Evolutionary conservation across 1,284 basidiomycete species (phyloP).

Genomic region (Afroboletus lepidellus): DNA sequence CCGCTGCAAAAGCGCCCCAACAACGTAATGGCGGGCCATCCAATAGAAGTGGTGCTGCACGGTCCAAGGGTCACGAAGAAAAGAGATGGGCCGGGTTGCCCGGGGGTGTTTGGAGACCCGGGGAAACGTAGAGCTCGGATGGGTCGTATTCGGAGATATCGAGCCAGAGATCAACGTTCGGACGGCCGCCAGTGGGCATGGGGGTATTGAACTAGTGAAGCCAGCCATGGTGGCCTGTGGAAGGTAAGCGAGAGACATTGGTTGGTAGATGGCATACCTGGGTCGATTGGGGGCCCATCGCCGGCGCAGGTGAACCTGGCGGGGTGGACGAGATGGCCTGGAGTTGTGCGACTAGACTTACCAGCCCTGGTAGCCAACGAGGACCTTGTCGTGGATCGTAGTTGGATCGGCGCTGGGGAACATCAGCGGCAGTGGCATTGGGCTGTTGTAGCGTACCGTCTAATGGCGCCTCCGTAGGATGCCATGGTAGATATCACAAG

Average conservation of each 20-base stretch:
- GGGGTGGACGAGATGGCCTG: neutral
- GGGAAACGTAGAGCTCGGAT: slow-evolving; percentile 65
- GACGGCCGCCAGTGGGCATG: slow-evolving; percentile 61
- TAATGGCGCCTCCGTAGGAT: neutral
- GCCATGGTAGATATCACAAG: neutral
- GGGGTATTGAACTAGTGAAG: slow-evolving; percentile 76
- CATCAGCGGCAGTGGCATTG: no score
- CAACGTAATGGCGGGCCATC: slow-evolving; percentile 77
- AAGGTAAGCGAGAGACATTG: neutral
- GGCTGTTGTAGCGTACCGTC: no score
- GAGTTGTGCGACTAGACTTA: slow-evolving; percentile 33
- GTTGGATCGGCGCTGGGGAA: slow-evolving; percentile 43
- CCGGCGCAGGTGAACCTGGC: slow-evolving; percentile 68
- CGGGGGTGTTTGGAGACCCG: slow-evolving; percentile 55
- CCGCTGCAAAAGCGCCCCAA: slow-evolving; percentile 75
- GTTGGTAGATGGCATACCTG: slow-evolving; percentile 38
- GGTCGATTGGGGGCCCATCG: slow-evolving; percentile 62
- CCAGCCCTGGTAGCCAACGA: slow-evolving; percentile 85
- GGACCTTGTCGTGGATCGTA: slow-evolving; percentile 70
- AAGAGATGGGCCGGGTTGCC: slow-evolving; percentile 66
- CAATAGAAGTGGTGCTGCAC: slow-evolving; percentile 74
- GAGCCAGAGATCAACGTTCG: slow-evolving; percentile 73
- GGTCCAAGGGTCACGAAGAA: slow-evolving; percentile 72
- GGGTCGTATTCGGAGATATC: slow-evolving; percentile 67
- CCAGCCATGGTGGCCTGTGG: slow-evolving; percentile 73